Conservation (phyloP, 2,329 filamentous ascomycete species). For the Phyllosticta capitalensis region DNA sequence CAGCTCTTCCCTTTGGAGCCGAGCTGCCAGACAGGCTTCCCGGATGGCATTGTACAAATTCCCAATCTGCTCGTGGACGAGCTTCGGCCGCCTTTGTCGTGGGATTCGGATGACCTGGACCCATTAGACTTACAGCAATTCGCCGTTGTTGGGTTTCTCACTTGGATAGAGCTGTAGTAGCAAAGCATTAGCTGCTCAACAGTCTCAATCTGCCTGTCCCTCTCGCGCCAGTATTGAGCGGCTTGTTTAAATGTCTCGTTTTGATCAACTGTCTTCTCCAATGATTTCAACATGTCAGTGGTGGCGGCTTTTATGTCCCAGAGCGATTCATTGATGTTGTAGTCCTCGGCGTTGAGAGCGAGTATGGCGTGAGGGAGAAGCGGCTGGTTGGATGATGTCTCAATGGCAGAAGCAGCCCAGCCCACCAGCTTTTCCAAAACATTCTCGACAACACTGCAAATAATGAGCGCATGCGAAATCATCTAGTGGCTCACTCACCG, state of each 20-base stretch:
- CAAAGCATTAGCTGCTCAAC: slow-evolving; percentile 39
- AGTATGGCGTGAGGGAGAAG: slow-evolving; percentile 47
- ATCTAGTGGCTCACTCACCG: slow-evolving; percentile 17
- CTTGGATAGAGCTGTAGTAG: slow-evolving; percentile 41
- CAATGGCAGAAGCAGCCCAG: slow-evolving; percentile 43
- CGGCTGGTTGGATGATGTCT: slow-evolving; percentile 47
- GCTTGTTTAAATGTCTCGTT: not conserved
- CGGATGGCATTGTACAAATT: slow-evolving; percentile 38
- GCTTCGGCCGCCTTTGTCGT: slow-evolving; percentile 33
- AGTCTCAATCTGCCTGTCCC: slow-evolving; percentile 34
- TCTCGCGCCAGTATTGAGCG: slow-evolving; percentile 5
- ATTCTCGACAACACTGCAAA: slow-evolving; percentile 31
- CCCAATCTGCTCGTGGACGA: slow-evolving; percentile 41
- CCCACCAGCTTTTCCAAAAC: slow-evolving; percentile 36
- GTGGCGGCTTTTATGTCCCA: slow-evolving; percentile 39
- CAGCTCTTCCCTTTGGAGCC: slow-evolving; percentile 33
- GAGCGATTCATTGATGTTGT: slow-evolving; percentile 27
- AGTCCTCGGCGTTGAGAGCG: slow-evolving; percentile 40
- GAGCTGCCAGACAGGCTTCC: slow-evolving; percentile 28
- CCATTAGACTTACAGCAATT: not conserved
- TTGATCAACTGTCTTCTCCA: slow-evolving; percentile 25
- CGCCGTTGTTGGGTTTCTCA: slow-evolving; percentile 9
- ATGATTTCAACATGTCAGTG: slow-evolving; percentile 26
- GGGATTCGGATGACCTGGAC: slow-evolving; percentile 36
- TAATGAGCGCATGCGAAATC: not conserved